phyloP scores from a whole-genome alignment of 202 grass and related monocot species.

The Bolboschoenoplectus hybrid region DNA sequence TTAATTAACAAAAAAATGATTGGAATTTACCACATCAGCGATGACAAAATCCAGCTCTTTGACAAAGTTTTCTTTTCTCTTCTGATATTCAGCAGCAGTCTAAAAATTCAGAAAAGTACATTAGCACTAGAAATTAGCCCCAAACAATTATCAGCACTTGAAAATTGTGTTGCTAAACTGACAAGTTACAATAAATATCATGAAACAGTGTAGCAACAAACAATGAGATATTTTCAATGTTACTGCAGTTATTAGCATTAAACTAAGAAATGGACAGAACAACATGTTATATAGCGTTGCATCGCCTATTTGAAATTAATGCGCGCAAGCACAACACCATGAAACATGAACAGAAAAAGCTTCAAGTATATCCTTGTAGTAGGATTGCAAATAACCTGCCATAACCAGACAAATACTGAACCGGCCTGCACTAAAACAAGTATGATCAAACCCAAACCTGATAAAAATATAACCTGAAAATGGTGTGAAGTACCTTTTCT shows the following conservation, averaged over 20 bases:
- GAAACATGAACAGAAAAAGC: not conserved
- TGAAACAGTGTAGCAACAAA: slow-evolving; percentile 23
- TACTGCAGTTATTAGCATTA: slow-evolving; percentile 18
- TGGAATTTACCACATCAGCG: slow-evolving; percentile 77
- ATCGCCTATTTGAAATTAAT: not conserved
- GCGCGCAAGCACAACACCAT: not conserved
- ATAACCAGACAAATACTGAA: slow-evolving; percentile 11
- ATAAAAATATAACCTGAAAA: not conserved
- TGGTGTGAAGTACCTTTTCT: not conserved
- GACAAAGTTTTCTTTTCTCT: slow-evolving; percentile 83
- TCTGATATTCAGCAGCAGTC: slow-evolving; percentile 84
- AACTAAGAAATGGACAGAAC: slow-evolving; percentile 29
- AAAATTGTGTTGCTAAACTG: slow-evolving; percentile 36
- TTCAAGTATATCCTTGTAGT: not conserved
- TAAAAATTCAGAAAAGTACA: slow-evolving; percentile 41
- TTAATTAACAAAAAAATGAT: slow-evolving; percentile 18
- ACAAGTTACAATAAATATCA: slow-evolving; percentile 18
- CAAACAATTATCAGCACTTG: not conserved
- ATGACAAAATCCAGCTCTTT: slow-evolving; percentile 98
- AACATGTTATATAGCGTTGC: not conserved
- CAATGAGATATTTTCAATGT: slow-evolving; percentile 27
- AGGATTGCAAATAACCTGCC: not conserved
- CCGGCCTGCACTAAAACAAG: not conserved
- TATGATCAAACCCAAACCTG: not conserved
- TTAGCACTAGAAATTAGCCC: slow-evolving; percentile 33